phyloP scores from a whole-genome alignment of 2,329 filamentous ascomycete genomes.

The Periconia digitata region DNA sequence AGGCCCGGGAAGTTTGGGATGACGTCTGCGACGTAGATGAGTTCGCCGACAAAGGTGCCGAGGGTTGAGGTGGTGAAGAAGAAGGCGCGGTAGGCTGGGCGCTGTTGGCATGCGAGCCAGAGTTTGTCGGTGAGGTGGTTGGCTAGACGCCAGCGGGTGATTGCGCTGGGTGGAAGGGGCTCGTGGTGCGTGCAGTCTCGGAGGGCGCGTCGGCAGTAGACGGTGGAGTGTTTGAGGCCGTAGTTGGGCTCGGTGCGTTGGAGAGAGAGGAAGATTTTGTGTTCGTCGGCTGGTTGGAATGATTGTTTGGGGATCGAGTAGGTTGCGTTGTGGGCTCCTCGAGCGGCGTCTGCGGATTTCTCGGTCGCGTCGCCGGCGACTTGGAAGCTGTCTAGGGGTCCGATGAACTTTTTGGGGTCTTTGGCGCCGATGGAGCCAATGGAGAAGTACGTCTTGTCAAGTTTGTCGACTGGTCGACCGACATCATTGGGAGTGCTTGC shows the following conservation, averaged over 20 bases:
- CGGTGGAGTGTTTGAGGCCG: constrained; percentile 18
- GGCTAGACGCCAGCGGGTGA: constrained; percentile 19
- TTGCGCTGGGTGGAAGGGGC: constrained; percentile 8
- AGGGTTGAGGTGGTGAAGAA: constrained; percentile 23
- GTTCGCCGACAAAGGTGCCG: constrained; percentile 21
- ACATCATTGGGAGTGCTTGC: not conserved
- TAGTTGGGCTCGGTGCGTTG: constrained; percentile 11
- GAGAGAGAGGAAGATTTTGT: constrained; percentile 20
- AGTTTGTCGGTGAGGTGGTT: constrained; percentile 16
- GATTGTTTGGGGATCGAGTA: constrained; percentile 14
- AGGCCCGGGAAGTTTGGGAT: constrained; percentile 23
- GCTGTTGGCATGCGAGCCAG: constrained; percentile 17
- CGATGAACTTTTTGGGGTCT: constrained; percentile 25
- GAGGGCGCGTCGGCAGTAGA: constrained; percentile 23
- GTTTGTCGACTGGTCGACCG: constrained; percentile 5
- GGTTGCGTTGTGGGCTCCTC: constrained; percentile 14
- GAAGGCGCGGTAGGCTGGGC: constrained; percentile 16
- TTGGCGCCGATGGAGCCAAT: constrained; percentile 19
- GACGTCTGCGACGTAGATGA: constrained; percentile 17
- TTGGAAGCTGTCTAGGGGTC: constrained; percentile 19
- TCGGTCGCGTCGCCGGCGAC: constrained; percentile 8
- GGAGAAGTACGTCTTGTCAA: constrained; percentile 20
- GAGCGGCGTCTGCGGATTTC: not conserved
- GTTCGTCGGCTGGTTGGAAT: constrained; percentile 17
- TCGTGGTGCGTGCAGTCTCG: constrained; percentile 17